Base-by-base conservation (phyloP, 1,284 basidiomycete genomes). In the Mycena sp. region DNA sequence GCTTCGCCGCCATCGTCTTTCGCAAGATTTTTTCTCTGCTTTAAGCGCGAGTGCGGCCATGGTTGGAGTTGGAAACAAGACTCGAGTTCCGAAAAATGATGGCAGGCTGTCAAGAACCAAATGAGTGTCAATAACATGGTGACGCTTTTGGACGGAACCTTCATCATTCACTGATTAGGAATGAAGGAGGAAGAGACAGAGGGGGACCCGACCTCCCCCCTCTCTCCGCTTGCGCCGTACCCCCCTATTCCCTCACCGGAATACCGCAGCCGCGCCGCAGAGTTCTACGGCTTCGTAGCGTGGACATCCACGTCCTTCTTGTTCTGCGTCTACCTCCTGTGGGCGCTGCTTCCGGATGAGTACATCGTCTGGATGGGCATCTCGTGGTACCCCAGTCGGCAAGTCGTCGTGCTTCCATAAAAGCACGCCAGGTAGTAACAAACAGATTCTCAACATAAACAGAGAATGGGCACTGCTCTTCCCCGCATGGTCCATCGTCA, bases 351-450 rank as follows among this genome's bases (percentile, higher is more conserved):
- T 12, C 85, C 86, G 25, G 85, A 87, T 64, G 73, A 77, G 26
- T 87, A 81, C 74, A 88, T 95, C 59, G 67, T 85, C 52, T 79
- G 78, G 72, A 73, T 87, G 16, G 93, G 93, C 17, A 85, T 95
- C 64, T 81, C 85, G 6, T 96, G 94, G 94, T 94, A 95, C 74
- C 94, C 94, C n/a, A 93, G 83, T 72, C 83, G 93, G 94, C 93
- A 64, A 71, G 87, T 57, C 46, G n/a, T 61, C 30, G 29, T 53
- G 57, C 51, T 11, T 12, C 28, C 12, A 40, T 19, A 30, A 44
- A 40, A 43, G 21, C 59, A n/a, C n/a, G n/a, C 46, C 58, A 26
- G 17, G 46, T 44, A 30, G n/a, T n/a, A n/a, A 54, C 19, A 55
- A 43, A 30, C 37, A 37, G 38, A 7, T 4, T 23, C 52, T 14